These are phyloP conservation scores for Reticulascus tulasneorum DNA, from an alignment of 2,329 filamentous ascomycete species.

Conservation along the genomic window DNA sequence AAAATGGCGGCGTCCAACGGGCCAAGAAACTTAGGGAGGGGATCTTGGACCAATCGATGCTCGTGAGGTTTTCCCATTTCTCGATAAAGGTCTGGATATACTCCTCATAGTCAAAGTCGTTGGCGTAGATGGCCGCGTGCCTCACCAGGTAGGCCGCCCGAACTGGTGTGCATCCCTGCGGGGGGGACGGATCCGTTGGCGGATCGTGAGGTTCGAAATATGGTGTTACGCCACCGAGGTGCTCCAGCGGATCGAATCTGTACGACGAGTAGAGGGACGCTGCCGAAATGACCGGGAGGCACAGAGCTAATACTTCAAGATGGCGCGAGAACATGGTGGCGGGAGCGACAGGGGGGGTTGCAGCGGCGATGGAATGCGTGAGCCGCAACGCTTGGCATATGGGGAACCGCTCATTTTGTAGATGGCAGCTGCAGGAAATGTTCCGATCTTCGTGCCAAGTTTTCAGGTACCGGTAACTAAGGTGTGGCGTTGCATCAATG, in stretches of 20 bases:
- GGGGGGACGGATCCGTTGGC: slow-evolving; percentile 35
- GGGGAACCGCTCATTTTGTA: no score
- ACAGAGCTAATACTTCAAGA: no score
- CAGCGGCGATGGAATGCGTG: no score
- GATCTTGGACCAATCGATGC: slow-evolving; percentile 52
- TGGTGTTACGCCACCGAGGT: slow-evolving; percentile 52
- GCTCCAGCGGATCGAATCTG: slow-evolving; percentile 49
- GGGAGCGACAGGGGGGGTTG: no score
- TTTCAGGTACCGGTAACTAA: no score
- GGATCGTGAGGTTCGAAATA: slow-evolving; percentile 55
- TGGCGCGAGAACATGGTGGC: no score
- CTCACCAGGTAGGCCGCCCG: slow-evolving; percentile 53
- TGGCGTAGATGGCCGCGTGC: slow-evolving; percentile 58
- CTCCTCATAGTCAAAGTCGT: slow-evolving; percentile 54
- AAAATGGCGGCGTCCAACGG: slow-evolving; percentile 53
- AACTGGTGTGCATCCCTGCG: slow-evolving; percentile 46
- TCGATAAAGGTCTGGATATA: slow-evolving; percentile 53
- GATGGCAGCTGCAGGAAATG: no score
- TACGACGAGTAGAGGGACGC: slow-evolving; percentile 41
- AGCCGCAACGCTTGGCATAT: no score
- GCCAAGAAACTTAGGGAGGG: slow-evolving; percentile 53
- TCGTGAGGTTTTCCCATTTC: slow-evolving; percentile 55
- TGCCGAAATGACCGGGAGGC: slow-evolving; percentile 14
- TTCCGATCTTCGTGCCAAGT: no score
- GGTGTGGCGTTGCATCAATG: no score